Evolutionary conservation across 2,329 filamentous ascomycete genomes (phyloP), one percentile per base, ranked within the genome.

Genomic region (Ceratocystis cubensis): DNA sequence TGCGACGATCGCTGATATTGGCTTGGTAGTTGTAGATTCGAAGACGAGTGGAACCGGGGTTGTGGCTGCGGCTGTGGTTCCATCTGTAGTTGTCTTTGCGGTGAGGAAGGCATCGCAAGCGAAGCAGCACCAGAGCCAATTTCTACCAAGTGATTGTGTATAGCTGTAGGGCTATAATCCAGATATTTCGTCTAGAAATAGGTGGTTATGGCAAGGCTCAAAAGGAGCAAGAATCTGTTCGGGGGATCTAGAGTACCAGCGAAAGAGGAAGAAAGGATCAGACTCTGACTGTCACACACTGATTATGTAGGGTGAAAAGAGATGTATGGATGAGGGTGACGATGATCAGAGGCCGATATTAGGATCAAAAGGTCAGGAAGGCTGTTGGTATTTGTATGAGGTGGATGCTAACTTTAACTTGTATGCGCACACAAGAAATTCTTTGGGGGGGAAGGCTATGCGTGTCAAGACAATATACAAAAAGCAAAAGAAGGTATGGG

Each of bases 401-500:
- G 15, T 3, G 17, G 56, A n/a, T 41, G n/a, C 8, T n/a, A 30
- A n/a, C 28, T 2, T 59, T 59, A 2, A 6, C 28, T 37, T 8
- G 25, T 30, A 10, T n/a, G 28, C 17, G 15, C 30, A 37, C 28
- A 57, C 56, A 59, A 59, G 28, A 59, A 59, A 8, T 28, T 37
- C 28, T n/a, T 30, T 41, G 10, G 37, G 22, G 37, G 22, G 22
- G 37, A 8, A 59, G 7, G 25, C 41, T 46, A 30, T 44, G 61
- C 22, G 25, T 25, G 28, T 33, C 41, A 45, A 48, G 61, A 33
- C 61, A 63, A 50, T 37, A 33, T 63, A n/a, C 28, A 50, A 63
- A 17, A 63, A 25, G 22, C 44, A 33, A 30, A 17, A 20, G 44
- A 46, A 63, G 45, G 44, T 63, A 37, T 44, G 7, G 25, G 22